A percentile compares a stretch with the other conserved stretches of the same genome.
Conservation (phyloP, 1,139 yeast genomes). For the Kodamaea anthophila region DNA sequence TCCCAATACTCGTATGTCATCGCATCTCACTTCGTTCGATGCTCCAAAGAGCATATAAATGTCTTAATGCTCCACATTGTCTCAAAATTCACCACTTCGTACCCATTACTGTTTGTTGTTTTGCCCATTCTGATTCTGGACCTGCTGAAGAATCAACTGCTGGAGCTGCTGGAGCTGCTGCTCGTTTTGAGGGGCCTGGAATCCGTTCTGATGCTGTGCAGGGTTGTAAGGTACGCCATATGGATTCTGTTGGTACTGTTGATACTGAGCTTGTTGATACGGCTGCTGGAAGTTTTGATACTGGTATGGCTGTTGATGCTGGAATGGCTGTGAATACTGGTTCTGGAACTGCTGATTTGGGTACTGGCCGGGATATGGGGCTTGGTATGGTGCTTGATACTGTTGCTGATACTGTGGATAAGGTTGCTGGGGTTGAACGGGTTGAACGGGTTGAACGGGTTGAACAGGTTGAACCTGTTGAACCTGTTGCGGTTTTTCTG, state of each 20-base stretch:
- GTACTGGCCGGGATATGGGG: slow-evolving; percentile 5
- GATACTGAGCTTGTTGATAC: slow-evolving; percentile 2
- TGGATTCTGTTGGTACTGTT: slow-evolving; percentile 6
- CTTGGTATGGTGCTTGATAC: slow-evolving; percentile 6
- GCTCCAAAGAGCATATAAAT: no score
- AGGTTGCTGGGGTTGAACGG: background rate
- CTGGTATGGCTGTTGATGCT: background rate
- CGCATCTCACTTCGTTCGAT: no score
- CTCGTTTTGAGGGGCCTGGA: slow-evolving; percentile 5
- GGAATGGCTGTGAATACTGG: slow-evolving; percentile 1
- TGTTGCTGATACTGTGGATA: background rate
- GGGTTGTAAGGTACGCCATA: slow-evolving; percentile 14
- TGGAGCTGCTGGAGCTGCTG: slow-evolving; percentile 23
- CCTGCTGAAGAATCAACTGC: slow-evolving; percentile 22
- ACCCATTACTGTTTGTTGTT: slow-evolving; percentile 1
- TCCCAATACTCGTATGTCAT: no score
- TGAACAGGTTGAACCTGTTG: background rate
- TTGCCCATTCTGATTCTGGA: slow-evolving; percentile 5
- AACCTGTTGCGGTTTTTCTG: background rate
- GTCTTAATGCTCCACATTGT: no score
- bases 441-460: background rate
- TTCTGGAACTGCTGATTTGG: slow-evolving; percentile 5
- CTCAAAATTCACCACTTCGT: no score
- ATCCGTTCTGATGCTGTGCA: slow-evolving; percentile 7
- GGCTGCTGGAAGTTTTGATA: slow-evolving; percentile 5